A percentile compares a stretch with the other conserved stretches of the same genome.
Conservation (phyloP, 1,284 basidiomycete species). For the Pisolithus thermaeus region DNA sequence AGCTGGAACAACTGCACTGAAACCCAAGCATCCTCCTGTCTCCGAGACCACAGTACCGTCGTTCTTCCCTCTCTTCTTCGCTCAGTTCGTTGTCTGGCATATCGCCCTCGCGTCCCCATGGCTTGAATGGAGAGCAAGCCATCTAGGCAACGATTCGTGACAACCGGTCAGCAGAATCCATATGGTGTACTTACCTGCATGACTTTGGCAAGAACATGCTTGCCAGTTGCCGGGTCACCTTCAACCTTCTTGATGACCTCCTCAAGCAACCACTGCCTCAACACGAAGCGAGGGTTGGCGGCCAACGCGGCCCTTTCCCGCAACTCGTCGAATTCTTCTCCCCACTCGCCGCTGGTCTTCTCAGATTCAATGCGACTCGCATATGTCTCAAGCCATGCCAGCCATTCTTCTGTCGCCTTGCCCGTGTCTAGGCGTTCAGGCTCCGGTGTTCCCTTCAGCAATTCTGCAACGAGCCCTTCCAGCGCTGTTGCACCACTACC, state of each 20-base stretch:
- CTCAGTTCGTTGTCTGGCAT: constrained; percentile 38
- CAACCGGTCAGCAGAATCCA: background rate
- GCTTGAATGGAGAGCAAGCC: constrained; percentile 73
- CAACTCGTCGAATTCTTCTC: constrained; percentile 49
- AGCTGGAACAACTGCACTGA: constrained; percentile 91
- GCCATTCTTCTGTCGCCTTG: constrained; percentile 46
- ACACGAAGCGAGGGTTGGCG: constrained; percentile 81
- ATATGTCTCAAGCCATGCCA: constrained; percentile 64
- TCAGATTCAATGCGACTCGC: constrained; percentile 57
- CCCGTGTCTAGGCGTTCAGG: constrained; percentile 37
- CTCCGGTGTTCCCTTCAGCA: constrained; percentile 47
- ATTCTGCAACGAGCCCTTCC: constrained; percentile 40
- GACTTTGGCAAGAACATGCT: constrained; percentile 65
- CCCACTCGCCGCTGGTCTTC: constrained; percentile 35
- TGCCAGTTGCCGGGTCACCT: constrained; percentile 51
- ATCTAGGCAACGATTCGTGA: constrained; percentile 44
- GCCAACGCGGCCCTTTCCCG: constrained; percentile 81
- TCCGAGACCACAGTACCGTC: constrained; percentile 75
- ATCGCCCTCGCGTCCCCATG: constrained; percentile 69
- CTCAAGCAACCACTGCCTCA: constrained; percentile 91
- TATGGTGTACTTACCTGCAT: constrained; percentile 49
- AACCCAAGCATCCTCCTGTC: constrained; percentile 76
- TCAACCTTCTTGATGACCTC: constrained; percentile 74
- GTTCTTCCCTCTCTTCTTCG: constrained; percentile 65
- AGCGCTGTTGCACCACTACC: constrained; percentile 22